Evolutionary conservation across 2,329 filamentous ascomycete genomes (phyloP), one percentile per base, ranked within the genome.

Genomic region (Stenocarpella maydis): DNA sequence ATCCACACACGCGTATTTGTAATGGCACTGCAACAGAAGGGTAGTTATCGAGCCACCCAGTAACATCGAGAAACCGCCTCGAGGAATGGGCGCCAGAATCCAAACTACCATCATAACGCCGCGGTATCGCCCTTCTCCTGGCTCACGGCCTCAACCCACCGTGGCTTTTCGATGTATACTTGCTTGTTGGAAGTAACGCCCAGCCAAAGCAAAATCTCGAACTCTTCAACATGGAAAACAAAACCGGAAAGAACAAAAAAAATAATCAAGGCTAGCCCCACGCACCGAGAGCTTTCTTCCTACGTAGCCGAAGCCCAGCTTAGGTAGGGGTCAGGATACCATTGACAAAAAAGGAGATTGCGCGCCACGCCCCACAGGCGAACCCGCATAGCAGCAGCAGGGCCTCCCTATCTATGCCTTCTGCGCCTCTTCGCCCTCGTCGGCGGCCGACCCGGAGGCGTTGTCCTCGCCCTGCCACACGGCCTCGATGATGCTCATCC

Each of bases 401-500:
- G n/a, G n/a, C n/a, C n/a, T n/a, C 31, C 31, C 31, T 9, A 6
- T 6, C 21, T 63, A 49, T 21, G 41, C 43, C 10, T 49, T 21
- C 41, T 49, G 28, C 43, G 14, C 63, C 31, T 53, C 63, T 4
- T 34, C 31, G 19, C 37, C 49, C 12, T 49, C 52, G 5, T 58
- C 64, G 3, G 26, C 45, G n/a, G 45, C 14, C 14, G 26, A 39
- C 8, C n/a, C n/a, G n/a, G 28, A 58, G 2, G 52, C 41, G 28
- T 67, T 55, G 24, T 53, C 61, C 12, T 63, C 65, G 8, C 76
- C 75, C 68, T 74, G 68, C 76, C 74, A 82, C n/a, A 77, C 73
- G 19, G 72, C 77, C 71, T 82, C 80, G 37, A 82, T 72, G 53
- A 81, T 78, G 72, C 78, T 80, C 75, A 80, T 76, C 17, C 75